phyloP scores from a whole-genome alignment of 2,329 filamentous ascomycete species.

The Verticillium klebahnii region DNA sequence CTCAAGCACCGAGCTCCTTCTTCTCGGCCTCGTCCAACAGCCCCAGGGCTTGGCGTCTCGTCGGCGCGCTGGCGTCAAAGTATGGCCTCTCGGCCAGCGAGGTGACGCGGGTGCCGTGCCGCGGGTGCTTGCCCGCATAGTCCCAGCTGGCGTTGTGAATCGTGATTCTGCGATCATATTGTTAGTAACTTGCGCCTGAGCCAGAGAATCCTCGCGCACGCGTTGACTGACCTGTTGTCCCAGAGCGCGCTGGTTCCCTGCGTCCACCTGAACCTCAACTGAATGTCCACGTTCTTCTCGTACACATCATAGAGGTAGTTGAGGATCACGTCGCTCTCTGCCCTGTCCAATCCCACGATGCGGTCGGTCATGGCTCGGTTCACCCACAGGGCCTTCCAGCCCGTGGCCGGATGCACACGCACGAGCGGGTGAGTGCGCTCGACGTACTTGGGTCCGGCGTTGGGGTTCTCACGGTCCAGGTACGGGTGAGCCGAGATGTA shows the following conservation, averaged over 20 bases:
- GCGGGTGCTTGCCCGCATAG: conserved; percentile 60
- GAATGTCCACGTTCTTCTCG: conserved; percentile 66
- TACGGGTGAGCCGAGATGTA: conserved; percentile 64
- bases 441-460: conserved; percentile 59
- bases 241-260: conserved; percentile 62
- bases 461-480: conserved; percentile 57
- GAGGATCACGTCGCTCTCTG: conserved; percentile 64
- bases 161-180: conserved; percentile 48
- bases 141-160: conserved; percentile 74
- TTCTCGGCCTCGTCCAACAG: conserved; percentile 54
- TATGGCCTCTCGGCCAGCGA: conserved; percentile 67
- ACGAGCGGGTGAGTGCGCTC: conserved; percentile 66
- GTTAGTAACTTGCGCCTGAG: background rate
- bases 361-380: conserved; percentile 65
- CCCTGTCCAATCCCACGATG: conserved; percentile 65
- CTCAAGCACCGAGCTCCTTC: conserved; percentile 17
- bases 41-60: conserved; percentile 61
- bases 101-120: conserved; percentile 70
- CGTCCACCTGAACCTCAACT: conserved; percentile 68
- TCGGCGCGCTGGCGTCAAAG: conserved; percentile 60
- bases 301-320: conserved; percentile 65
- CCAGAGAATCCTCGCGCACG: background rate
- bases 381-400: conserved; percentile 70
- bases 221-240: conserved; percentile 57
- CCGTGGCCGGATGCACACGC: conserved; percentile 66